These are phyloP conservation scores for Pleurotus pulmonarius DNA, from an alignment of 768 basidiomycete species.

Conservation along the genomic window DNA sequence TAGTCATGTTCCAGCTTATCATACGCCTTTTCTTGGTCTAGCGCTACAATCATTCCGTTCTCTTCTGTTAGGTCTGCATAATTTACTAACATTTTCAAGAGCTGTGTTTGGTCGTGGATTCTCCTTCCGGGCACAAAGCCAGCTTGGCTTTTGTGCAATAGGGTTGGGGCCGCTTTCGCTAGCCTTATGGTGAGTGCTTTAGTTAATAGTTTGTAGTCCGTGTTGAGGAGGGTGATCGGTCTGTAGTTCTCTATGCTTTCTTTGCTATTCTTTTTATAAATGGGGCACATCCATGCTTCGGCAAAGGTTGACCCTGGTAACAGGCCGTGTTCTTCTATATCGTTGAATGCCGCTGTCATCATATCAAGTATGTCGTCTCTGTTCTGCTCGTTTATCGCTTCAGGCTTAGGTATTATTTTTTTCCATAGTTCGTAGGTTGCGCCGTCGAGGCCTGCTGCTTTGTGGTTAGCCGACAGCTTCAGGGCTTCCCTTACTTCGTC, in stretches of 20 bases:
- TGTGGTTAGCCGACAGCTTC: too few relatives aligned
- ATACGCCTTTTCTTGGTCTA: slow-evolving; percentile 18
- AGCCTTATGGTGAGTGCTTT: slow-evolving; percentile 19
- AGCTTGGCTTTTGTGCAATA: slow-evolving; percentile 32
- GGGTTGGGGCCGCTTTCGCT: slow-evolving; percentile 2
- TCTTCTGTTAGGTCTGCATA: slow-evolving; percentile 17
- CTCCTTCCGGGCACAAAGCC: slow-evolving; percentile 29
- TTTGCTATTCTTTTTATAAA: slow-evolving; percentile 38
- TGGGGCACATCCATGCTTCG: slow-evolving; percentile 31
- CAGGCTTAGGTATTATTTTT: too few relatives aligned
- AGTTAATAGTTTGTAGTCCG: slow-evolving; percentile 32
- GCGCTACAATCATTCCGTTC: slow-evolving; percentile 22
- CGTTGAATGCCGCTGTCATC: slow-evolving; percentile 13
- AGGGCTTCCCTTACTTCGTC: too few relatives aligned
- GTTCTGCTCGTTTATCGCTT: too few relatives aligned
- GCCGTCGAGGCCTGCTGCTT: too few relatives aligned
- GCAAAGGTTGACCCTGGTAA: slow-evolving; percentile 17
- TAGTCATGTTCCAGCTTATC: slow-evolving; percentile 2
- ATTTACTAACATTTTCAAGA: slow-evolving; percentile 20
- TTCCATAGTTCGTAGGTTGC: too few relatives aligned
- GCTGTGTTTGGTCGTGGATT: slow-evolving; percentile 27
- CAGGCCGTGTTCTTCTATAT: slow-evolving; percentile 17
- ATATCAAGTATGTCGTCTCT: not conserved
- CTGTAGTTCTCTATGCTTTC: slow-evolving; percentile 28
- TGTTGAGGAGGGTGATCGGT: slow-evolving; percentile 33